Conservation (phyloP, 179 eudicot genomes). For the Beta corolliflora region DNA sequence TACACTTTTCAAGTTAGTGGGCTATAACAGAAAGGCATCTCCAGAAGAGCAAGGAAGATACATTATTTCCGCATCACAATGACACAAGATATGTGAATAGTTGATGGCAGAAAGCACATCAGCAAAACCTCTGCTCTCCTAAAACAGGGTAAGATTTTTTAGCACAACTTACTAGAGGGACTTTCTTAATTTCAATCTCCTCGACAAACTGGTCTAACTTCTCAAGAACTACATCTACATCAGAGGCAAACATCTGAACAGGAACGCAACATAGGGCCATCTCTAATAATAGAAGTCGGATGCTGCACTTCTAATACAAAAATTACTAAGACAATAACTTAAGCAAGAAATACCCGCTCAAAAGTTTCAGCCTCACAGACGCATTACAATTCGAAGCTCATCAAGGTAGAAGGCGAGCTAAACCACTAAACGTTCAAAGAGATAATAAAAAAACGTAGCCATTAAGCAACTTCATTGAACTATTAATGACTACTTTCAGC, state of each 20-base stretch:
- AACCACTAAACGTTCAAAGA: not conserved
- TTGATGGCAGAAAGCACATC: not conserved
- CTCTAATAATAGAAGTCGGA: not conserved
- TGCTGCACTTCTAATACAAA: not conserved
- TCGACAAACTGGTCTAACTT: not conserved
- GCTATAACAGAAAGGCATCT: constrained; percentile 11
- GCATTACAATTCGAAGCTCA: not conserved
- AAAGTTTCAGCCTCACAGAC: not conserved
- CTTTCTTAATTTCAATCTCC: not conserved
- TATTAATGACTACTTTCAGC: not conserved
- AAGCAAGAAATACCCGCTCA: not conserved
- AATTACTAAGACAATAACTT: not conserved
- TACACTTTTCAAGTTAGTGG: constrained; percentile 22
- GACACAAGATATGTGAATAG: not conserved
- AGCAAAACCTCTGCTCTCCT: not conserved
- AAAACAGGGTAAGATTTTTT: not conserved
- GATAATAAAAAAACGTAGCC: not conserved
- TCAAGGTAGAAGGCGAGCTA: not conserved
- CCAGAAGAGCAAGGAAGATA: constrained; percentile 1
- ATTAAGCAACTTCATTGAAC: not conserved
- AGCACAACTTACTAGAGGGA: not conserved
- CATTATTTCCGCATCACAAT: not conserved
- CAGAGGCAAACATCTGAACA: no score
- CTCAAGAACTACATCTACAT: not conserved
- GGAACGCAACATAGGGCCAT: not conserved